These are phyloP conservation scores for Cyphellophora europaea DNA, from an alignment of 2,329 filamentous ascomycete genomes.

Conservation along the genomic window DNA sequence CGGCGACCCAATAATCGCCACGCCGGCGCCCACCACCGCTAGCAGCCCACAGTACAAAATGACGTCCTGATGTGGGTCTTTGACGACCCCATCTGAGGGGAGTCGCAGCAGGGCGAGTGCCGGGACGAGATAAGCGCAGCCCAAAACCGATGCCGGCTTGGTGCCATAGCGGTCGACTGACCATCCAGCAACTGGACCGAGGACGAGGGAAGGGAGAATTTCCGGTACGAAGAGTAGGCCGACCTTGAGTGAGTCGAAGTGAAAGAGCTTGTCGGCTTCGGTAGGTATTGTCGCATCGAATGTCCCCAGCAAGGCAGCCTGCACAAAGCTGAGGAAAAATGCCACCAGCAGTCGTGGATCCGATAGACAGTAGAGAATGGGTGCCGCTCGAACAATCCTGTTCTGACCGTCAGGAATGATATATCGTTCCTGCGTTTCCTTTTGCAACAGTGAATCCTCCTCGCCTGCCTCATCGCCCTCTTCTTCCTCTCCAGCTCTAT, in stretches of 20 bases:
- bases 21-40: conserved; percentile 39
- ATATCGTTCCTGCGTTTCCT: conserved; percentile 27
- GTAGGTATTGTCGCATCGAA: conserved; percentile 20
- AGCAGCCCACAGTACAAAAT: conserved; percentile 38
- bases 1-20: conserved; percentile 45
- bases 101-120: conserved; percentile 18
- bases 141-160: conserved; percentile 21
- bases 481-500: conserved; percentile 13
- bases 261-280: conserved; percentile 15
- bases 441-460: conserved; percentile 29
- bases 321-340: conserved; percentile 16
- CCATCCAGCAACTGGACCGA: conserved; percentile 17
- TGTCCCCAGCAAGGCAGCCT: conserved; percentile 15
- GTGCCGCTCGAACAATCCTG: conserved; percentile 31
- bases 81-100: conserved; percentile 16
- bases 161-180: conserved; percentile 38
- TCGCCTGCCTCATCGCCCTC: conserved; percentile 22
- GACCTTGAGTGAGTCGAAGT: conserved; percentile 24
- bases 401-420: conserved; percentile 33
- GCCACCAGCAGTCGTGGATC: conserved; percentile 14
- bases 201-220: conserved; percentile 24
- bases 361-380: conserved; percentile 16
- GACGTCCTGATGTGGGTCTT: conserved; percentile 25
- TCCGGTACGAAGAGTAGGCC: conserved; percentile 29
- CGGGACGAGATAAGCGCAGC: conserved; percentile 16